Conservation (phyloP, 2,329 filamentous ascomycete genomes). For the Pyricularia sp. region DNA sequence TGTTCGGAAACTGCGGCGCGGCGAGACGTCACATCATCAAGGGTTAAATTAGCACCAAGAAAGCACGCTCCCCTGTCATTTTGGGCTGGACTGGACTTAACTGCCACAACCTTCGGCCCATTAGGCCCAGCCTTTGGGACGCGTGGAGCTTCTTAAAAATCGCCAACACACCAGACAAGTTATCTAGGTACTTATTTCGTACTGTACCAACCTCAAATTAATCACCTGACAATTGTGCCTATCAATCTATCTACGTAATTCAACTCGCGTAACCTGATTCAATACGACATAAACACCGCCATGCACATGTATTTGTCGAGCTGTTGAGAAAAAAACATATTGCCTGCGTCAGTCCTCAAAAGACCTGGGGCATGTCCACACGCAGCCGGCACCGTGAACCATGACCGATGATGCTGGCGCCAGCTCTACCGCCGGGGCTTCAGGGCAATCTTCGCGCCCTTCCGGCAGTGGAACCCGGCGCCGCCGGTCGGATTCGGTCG, state of each 20-base stretch:
- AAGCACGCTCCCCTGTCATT: not conserved
- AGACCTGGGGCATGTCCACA: not conserved
- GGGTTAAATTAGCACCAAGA: not conserved
- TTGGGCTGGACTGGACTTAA: not conserved
- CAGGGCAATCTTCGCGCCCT: constrained; percentile 5
- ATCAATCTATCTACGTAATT: not conserved
- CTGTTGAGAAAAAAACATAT: not conserved
- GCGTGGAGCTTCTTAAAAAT: not conserved
- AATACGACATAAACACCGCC: not conserved
- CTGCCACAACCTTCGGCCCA: not conserved
- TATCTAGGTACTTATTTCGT: too few relatives aligned
- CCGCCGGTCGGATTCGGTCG: constrained; percentile 7
- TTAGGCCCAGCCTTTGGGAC: not conserved
- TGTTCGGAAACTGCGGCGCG: not conserved
- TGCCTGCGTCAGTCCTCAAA: not conserved
- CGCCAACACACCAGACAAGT: not conserved
- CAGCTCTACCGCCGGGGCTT: constrained; percentile 1
- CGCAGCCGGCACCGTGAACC: not conserved
- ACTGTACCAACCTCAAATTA: not conserved
- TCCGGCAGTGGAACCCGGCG: constrained; percentile 2
- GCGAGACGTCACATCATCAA: not conserved
- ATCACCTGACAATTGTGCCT: not conserved
- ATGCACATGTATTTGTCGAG: not conserved
- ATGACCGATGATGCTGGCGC: constrained; percentile 6
- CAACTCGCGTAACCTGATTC: not conserved